These are phyloP conservation scores for Trichoderma breve DNA, from an alignment of 2,329 filamentous ascomycete genomes.

Conservation along the genomic window DNA sequence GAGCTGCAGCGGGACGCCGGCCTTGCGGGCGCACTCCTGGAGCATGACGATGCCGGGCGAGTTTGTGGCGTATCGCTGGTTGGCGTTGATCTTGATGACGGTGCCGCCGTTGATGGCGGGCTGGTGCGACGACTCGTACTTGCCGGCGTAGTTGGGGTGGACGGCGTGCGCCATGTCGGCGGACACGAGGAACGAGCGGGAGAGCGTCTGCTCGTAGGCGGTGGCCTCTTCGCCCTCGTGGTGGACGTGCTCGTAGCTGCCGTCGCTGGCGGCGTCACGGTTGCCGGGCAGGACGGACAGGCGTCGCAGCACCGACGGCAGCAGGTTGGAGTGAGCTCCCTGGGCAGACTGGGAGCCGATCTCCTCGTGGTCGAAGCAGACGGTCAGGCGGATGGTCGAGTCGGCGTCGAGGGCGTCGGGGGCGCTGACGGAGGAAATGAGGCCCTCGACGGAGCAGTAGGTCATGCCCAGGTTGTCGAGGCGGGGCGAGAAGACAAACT, in stretches of 20 bases:
- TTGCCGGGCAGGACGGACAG: conserved; percentile 74
- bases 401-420: conserved; percentile 69
- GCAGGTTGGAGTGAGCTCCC: conserved; percentile 86
- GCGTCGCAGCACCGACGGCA: conserved; percentile 82
- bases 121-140: conserved; percentile 88
- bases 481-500: conserved; percentile 94
- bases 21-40: conserved; percentile 75
- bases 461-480: conserved; percentile 97
- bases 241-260: conserved; percentile 54
- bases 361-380: conserved; percentile 97
- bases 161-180: conserved; percentile 98
- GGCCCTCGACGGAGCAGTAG: conserved; percentile 81
- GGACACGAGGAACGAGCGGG: conserved; percentile 88
- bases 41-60: conserved; percentile 90
- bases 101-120: conserved; percentile 96
- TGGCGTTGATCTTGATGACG: conserved; percentile 97
- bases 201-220: conserved; percentile 88
- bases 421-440: conserved; percentile 74
- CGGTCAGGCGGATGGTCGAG: conserved; percentile 80
- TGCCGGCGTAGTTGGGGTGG: conserved; percentile 88
- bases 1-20: conserved; percentile 82
- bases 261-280: conserved; percentile 64
- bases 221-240: conserved; percentile 66
- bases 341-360: conserved; percentile 91
- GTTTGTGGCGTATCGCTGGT: conserved; percentile 95